phyloP scores from a whole-genome alignment of 1,139 yeast species.

The Diutina siamensis region DNA sequence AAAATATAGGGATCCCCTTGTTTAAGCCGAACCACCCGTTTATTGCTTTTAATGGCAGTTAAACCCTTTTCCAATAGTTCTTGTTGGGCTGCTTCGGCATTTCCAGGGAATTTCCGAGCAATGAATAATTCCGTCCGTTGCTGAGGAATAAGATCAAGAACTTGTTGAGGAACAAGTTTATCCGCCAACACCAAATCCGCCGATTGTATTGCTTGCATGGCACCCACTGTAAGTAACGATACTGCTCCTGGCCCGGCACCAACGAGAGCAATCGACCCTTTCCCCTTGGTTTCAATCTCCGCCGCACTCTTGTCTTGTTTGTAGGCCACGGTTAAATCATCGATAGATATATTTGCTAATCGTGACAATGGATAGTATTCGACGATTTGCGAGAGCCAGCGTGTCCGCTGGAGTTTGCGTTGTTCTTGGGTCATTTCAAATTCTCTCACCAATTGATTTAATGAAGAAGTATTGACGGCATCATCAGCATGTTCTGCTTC shows the following conservation, averaged over 20 bases:
- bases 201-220: slow-evolving; percentile 62
- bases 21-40: slow-evolving; percentile 75
- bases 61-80: slow-evolving; percentile 68
- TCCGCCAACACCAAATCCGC: slow-evolving; percentile 87
- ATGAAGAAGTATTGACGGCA: slow-evolving; percentile 42
- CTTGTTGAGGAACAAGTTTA: slow-evolving; percentile 84
- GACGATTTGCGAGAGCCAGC: slow-evolving; percentile 85
- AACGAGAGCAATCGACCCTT: slow-evolving; percentile 64
- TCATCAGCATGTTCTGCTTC: slow-evolving; percentile 62
- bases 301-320: slow-evolving; percentile 11
- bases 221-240: slow-evolving; percentile 74
- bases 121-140: slow-evolving; percentile 61
- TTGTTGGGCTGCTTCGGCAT: slow-evolving; percentile 88
- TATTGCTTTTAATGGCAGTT: slow-evolving; percentile 49
- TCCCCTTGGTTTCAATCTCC: slow-evolving; percentile 2
- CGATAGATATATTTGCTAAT: slow-evolving; percentile 45
- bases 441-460: slow-evolving; percentile 55
- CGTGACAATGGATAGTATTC: slow-evolving; percentile 77
- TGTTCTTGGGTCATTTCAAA: slow-evolving; percentile 42
- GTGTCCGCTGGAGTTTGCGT: slow-evolving; percentile 47
- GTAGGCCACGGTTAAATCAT: slow-evolving; percentile 38
- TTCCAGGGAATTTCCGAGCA: slow-evolving; percentile 93
- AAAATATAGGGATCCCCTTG: slow-evolving; percentile 97
- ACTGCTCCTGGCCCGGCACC: slow-evolving; percentile 95
- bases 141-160: slow-evolving; percentile 67